These are phyloP conservation scores for Boletellus sp. DNA, from an alignment of 768 basidiomycete genomes.

Conservation along the genomic window DNA sequence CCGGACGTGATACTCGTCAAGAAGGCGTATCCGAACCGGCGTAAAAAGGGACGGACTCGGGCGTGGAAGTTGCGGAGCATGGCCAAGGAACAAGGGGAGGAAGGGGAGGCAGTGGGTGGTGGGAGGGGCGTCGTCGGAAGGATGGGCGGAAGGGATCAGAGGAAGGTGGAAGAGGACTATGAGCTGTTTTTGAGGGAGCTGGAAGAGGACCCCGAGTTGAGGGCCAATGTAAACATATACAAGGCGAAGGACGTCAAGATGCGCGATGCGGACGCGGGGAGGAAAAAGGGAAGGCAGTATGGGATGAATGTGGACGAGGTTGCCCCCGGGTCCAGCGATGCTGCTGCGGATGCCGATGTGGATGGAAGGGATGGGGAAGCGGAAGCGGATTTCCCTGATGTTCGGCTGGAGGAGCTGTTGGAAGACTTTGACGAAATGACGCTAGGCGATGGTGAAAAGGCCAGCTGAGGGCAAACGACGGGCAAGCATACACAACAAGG, in stretches of 20 bases:
- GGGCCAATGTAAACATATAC: conserved; percentile 84
- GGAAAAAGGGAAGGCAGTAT: conserved; percentile 27
- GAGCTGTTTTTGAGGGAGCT: conserved; percentile 92
- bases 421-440: conserved; percentile 94
- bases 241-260: conserved; percentile 58
- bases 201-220: conserved; percentile 92
- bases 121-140: conserved; percentile 86
- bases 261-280: conserved; percentile 34
- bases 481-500: too few species aligned
- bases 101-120: conserved; percentile 64
- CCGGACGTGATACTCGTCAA: conserved; percentile 93
- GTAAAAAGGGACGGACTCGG: conserved; percentile 85
- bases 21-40: conserved; percentile 90
- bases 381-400: conserved; percentile 86
- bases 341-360: conserved; percentile 17
- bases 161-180: conserved; percentile 95
- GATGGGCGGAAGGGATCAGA: conserved; percentile 84
- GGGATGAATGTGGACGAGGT: conserved; percentile 66
- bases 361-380: conserved; percentile 50
- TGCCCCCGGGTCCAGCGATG: conserved; percentile 28
- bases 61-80: conserved; percentile 90
- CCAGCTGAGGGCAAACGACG: background rate
- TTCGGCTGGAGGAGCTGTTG: conserved; percentile 79
- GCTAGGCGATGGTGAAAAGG: conserved; percentile 43
- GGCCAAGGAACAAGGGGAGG: conserved; percentile 86